Percentiles rank a stretch among this genome's conserved stretches.
Evolutionary conservation across 768 basidiomycete species (phyloP).

Genomic region (Rhodosporidiobolus odoratus): DNA sequence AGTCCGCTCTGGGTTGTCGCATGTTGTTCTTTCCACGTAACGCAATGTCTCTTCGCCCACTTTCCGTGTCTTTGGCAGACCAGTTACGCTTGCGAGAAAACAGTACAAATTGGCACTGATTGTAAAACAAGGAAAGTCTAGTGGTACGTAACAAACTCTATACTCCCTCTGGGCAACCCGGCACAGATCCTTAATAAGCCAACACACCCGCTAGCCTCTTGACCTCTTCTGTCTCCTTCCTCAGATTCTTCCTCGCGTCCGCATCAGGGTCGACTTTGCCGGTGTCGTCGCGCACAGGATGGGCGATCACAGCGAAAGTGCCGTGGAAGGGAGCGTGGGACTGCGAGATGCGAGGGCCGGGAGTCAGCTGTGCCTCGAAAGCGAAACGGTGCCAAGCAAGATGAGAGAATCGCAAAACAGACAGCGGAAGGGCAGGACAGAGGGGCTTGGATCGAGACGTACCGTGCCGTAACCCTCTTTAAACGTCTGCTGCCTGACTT

Average conservation of each 20-base stretch:
- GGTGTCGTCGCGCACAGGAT: slow-evolving; percentile 14
- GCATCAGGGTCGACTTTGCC: slow-evolving; percentile 16
- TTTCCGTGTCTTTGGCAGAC: too few species aligned
- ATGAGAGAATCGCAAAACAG: too few species aligned
- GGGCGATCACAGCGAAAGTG: slow-evolving; percentile 11
- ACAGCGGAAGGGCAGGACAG: not conserved
- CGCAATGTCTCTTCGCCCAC: too few species aligned
- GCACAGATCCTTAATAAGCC: not conserved
- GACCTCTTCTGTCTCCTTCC: slow-evolving; percentile 22
- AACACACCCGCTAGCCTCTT: slow-evolving; percentile 15
- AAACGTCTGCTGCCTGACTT: slow-evolving; percentile 4
- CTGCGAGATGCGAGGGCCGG: not conserved
- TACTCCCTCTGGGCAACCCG: not conserved
- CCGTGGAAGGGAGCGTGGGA: slow-evolving; percentile 25
- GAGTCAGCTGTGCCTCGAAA: not conserved
- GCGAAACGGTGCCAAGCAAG: not conserved
- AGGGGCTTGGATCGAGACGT: not conserved
- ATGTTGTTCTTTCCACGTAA: too few species aligned
- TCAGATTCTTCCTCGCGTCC: slow-evolving; percentile 14
- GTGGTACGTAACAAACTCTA: too few species aligned
- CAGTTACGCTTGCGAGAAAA: too few species aligned
- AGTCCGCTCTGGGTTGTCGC: too few species aligned
- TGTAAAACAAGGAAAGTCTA: too few species aligned
- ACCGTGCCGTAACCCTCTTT: not conserved
- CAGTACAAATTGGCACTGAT: too few species aligned